Evolutionary conservation across 495 filamentous ascomycete species (phyloP), one percentile per base, ranked within the genome.

Genomic region (Aspergillus ellipticus): DNA sequence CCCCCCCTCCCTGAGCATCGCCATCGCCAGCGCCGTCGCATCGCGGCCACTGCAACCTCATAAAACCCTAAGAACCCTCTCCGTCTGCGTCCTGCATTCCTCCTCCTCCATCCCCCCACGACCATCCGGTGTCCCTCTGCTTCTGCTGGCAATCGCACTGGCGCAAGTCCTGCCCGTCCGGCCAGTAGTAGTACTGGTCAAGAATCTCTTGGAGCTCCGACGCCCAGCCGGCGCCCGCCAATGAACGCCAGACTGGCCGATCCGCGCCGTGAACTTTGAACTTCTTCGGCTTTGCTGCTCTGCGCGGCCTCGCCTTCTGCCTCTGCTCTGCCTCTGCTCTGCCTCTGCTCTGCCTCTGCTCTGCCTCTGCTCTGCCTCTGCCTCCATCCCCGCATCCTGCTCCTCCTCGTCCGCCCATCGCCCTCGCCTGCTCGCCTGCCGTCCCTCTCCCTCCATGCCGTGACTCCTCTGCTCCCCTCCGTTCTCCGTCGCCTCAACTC

Each of bases 321-420:
- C 28, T 37, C 48, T 54, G 22, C 26, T 45, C 47, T 22, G 9
- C 49, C 1, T 54, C 46, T 1, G 42, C 47, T n/a, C n/a, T n/a
- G n/a, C n/a, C n/a, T n/a, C 31, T 43, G 35, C 39, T 26, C 42
- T 47, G 33, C 31, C 47, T 35, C 42, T 43, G 55, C 21, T 41
- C 35, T 57, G 52, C 53, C 28, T 37, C 48, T 54, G 22, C 26
- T 45, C 47, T 22, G 9, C 49, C 1, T 54, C 46, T 1, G 42
- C 47, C 49, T 61, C 41, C 42, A 46, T 24, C 19, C 21, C n/a
- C n/a, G n/a, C 22, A 33, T 22, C 15, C 21, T 29, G 46, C 49
- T 52, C 53, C 39, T 55, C 35, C 28, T 50, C 39, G 9, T 24
- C 55, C 42, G 9, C 49, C 31, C 26, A 31, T 19, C 43, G n/a